Percentiles rank a stretch among this genome's conserved stretches.
Conservation (phyloP, 1,284 basidiomycete genomes). For the Leucocoprinus gongylophorus region DNA sequence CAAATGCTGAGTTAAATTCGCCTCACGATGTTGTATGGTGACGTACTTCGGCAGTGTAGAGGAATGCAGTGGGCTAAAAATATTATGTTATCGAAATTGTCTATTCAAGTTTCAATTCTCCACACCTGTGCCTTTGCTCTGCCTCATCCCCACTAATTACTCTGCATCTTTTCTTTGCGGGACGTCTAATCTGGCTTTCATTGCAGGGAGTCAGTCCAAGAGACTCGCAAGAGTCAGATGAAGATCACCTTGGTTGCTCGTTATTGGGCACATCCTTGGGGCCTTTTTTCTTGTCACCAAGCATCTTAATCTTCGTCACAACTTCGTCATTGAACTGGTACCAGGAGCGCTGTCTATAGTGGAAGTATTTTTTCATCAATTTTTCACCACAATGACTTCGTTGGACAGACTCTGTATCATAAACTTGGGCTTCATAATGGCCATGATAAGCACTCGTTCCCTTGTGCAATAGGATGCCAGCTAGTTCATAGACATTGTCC, state of each 20-base stretch:
- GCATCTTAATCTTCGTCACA: constrained; percentile 54
- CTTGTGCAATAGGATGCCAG: constrained; percentile 79
- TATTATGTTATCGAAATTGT: neutral
- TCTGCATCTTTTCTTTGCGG: constrained; percentile 38
- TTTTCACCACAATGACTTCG: neutral
- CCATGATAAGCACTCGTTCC: constrained; percentile 86
- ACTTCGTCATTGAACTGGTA: constrained; percentile 85
- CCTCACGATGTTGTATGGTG: neutral
- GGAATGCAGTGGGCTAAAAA: neutral
- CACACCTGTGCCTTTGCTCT: constrained; percentile 35
- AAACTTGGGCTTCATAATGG: constrained; percentile 88
- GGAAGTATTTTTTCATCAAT: constrained; percentile 1
- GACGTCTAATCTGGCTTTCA: constrained; percentile 18
- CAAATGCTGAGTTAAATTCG: neutral
- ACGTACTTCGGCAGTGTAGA: neutral
- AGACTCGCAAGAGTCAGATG: neutral
- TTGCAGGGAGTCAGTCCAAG: constrained; percentile 16
- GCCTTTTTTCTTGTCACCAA: constrained; percentile 37
- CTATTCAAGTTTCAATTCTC: neutral
- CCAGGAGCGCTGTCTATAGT: constrained; percentile 64
- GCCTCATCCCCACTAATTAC: constrained; percentile 57
- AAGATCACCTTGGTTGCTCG: constrained; percentile 17
- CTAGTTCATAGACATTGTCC: constrained; percentile 61
- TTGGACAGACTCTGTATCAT: constrained; percentile 57
- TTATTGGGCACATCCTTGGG: constrained; percentile 20